Evolutionary conservation across 208 protist species (phyloP).

Genomic region (Vickermania spadyakhi): DNA sequence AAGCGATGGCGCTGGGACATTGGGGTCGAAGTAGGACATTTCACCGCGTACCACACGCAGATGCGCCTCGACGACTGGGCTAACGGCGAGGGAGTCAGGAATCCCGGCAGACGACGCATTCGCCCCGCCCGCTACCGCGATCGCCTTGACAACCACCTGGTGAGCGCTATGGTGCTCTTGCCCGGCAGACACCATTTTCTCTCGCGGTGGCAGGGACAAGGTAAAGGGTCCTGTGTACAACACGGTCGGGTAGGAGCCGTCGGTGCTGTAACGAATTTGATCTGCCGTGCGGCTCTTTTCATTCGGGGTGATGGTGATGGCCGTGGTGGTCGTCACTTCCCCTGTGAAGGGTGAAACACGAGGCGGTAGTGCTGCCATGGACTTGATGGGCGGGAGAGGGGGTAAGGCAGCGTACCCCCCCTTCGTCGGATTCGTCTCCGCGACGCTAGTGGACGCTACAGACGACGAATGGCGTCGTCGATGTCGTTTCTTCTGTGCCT

Average conservation of each 20-base stretch:
- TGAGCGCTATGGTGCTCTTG: slow-evolving; percentile 2
- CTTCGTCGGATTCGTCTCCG: not conserved
- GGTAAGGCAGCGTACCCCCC: not conserved
- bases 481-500: not conserved
- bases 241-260: slow-evolving; percentile 61
- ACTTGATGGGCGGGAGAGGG: not conserved
- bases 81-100: slow-evolving; percentile 10
- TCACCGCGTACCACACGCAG: slow-evolving; percentile 41
- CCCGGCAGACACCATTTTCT: slow-evolving; percentile 7
- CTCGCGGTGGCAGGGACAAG: slow-evolving; percentile 39
- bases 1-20: slow-evolving; percentile 41
- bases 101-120: no score
- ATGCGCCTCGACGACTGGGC: slow-evolving; percentile 28
- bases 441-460: not conserved
- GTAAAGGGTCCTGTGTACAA: slow-evolving; percentile 67
- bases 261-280: slow-evolving; percentile 75
- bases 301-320: slow-evolving; percentile 48
- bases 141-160: slow-evolving; percentile 33
- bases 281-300: slow-evolving; percentile 29
- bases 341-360: slow-evolving; percentile 43
- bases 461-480: not conserved
- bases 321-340: slow-evolving; percentile 60
- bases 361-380: slow-evolving; percentile 24
- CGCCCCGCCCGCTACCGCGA: slow-evolving; percentile 24
- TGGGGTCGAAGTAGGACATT: slow-evolving; percentile 52